Evolutionary conservation across 2,329 filamentous ascomycete species (phyloP).

Genomic region (Nannizziopsis barbatae): DNA sequence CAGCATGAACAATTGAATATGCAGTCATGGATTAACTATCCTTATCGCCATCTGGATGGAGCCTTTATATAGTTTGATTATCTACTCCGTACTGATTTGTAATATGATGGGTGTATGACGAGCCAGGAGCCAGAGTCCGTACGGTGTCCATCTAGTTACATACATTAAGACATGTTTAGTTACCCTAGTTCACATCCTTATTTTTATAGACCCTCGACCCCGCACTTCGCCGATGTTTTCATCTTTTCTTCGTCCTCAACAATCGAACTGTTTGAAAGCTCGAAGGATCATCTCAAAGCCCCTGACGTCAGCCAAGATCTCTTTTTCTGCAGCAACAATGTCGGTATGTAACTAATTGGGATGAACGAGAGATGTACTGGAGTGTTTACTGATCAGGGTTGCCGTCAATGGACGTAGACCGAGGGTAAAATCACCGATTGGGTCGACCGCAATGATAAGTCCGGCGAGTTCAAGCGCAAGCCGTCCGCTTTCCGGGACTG

Average conservation of each 20-base stretch:
- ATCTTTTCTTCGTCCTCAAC: conserved; percentile 7
- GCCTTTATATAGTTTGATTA: not conserved
- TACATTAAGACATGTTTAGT: not conserved
- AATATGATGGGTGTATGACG: not conserved
- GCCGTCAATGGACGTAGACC: too few relatives aligned
- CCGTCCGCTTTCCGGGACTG: conserved; percentile 69
- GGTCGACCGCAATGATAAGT: conserved; percentile 65
- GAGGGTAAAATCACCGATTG: conserved; percentile 58
- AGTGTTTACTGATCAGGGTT: too few relatives aligned
- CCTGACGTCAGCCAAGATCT: conserved; percentile 14
- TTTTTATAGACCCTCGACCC: too few relatives aligned
- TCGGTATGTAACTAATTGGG: conserved; percentile 8
- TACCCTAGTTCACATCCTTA: not conserved
- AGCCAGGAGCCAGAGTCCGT: too few relatives aligned
- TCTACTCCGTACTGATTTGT: conserved; percentile 2
- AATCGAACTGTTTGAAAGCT: not conserved
- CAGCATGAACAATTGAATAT: not conserved
- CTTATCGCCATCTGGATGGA: too few relatives aligned
- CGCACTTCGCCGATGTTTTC: conserved; percentile 4
- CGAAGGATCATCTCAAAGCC: not conserved
- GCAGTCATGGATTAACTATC: not conserved
- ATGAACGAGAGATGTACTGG: not conserved
- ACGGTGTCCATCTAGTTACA: too few relatives aligned
- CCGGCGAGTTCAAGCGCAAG: conserved; percentile 88
- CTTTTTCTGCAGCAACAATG: conserved; percentile 6